Percentiles rank a stretch among this genome's conserved stretches.
Evolutionary conservation across 176 grass and related monocot species (phyloP).

Genomic region (Aegilops tauschii): DNA sequence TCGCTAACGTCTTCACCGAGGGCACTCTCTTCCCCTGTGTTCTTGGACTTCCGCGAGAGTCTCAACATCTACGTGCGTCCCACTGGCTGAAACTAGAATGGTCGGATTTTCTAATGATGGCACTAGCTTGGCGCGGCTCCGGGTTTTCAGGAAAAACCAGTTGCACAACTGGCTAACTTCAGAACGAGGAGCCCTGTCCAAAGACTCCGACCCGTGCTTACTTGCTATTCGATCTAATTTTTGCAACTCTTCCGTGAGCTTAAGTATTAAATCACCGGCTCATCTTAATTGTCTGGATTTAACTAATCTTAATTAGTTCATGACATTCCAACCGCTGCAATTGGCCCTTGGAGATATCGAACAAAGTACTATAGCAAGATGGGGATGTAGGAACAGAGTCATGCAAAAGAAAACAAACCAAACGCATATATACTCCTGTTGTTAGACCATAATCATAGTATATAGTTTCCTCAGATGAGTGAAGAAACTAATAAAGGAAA

Average conservation of each 20-base stretch:
- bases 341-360: not conserved
- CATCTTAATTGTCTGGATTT: not conserved
- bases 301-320: not conserved
- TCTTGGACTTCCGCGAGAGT: too few species aligned
- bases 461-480: not conserved
- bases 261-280: not conserved
- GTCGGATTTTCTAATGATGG: too few species aligned
- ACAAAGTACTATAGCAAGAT: not conserved
- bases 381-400: not conserved
- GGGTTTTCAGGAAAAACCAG: too few species aligned
- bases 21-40: too few species aligned
- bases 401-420: not conserved
- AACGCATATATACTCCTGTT: not conserved
- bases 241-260: not conserved
- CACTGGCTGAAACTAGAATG: too few species aligned
- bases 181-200: too few species aligned
- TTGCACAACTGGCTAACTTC: too few species aligned
- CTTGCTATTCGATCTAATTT: too few species aligned
- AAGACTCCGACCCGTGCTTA: too few species aligned
- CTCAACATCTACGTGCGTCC: too few species aligned
- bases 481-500: not conserved
- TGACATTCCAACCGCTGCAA: not conserved
- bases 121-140: too few species aligned
- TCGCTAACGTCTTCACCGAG: too few species aligned
- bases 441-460: not conserved